phyloP scores from a whole-genome alignment of 192 early-diverging fungal species.

The Coemansia sp. region DNA sequence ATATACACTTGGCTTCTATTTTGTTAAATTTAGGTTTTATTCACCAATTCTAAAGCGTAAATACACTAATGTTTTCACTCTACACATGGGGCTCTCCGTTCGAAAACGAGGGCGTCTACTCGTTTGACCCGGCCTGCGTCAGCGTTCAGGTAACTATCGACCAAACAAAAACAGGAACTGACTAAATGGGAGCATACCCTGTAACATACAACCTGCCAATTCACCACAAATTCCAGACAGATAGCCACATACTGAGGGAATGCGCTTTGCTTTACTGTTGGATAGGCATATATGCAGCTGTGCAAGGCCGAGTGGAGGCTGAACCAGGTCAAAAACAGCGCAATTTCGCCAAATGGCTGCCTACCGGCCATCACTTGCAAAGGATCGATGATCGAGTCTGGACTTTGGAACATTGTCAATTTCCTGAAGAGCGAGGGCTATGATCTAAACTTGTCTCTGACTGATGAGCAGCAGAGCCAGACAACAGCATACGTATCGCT shows the following conservation, averaged over 20 bases:
- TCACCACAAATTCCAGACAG: too few species aligned
- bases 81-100: conserved; percentile 49
- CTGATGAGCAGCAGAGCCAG: conserved; percentile 37
- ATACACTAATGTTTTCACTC: conserved; percentile 29
- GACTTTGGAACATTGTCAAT: conserved; percentile 38
- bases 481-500: conserved; percentile 56
- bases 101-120: conserved; percentile 27
- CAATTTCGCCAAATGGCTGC: conserved; percentile 28
- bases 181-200: too few species aligned
- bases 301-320: conserved; percentile 43
- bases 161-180: too few species aligned
- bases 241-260: too few species aligned
- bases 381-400: conserved; percentile 28
- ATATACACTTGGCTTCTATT: too few species aligned
- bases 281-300: conserved; percentile 45
- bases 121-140: conserved; percentile 41
- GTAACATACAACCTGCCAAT: too few species aligned
- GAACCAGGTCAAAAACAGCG: conserved; percentile 20
- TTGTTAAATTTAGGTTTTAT: too few species aligned
- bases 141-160: conserved; percentile 41
- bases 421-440: conserved; percentile 34
- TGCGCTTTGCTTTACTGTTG: background rate
- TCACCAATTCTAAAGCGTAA: too few species aligned
- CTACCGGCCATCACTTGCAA: conserved; percentile 23
- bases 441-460: conserved; percentile 14